Evolutionary conservation across 2,329 filamentous ascomycete genomes (phyloP), one percentile per base, ranked within the genome.

Genomic region (Penicillium rolfsii): DNA sequence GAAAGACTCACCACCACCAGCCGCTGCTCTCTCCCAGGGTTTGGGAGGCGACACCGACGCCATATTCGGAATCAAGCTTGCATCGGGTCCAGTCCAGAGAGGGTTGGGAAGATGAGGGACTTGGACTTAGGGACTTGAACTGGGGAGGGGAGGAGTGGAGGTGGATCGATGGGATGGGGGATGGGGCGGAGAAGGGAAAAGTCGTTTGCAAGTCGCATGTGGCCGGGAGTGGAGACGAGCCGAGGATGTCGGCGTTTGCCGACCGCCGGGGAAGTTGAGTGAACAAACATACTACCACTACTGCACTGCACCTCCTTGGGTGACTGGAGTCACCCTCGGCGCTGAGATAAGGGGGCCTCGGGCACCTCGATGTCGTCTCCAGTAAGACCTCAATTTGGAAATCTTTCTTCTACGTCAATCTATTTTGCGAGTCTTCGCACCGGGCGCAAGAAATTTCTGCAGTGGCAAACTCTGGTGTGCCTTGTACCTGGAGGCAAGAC

Each of bases 11-110:
- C 85, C 77, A 72, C 82, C 73, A 67, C 81, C 73, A 68, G 82
- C 82, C 78, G 89, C 90, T 67, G 89, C 85, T 77, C 89, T 87
- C 81, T 99, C 95, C 95, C 95, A 99, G 50, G 95, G 95, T 81
- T 99, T 99, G 58, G 95, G 95, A 74, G 95, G 95, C 77, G 94
- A 97, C 66, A 82, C 81, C 67, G 83, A 80, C 71, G 84, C 83
- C 84, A 87, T 87, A 66, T 69, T 68, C 60, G 60, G 60, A 62
- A 61, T 72, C 66, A 68, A 62, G 57, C 61, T 71, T 60, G 69
- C 74, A 76, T 77, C 58, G 66, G 70, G 24, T 7, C 50, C 50
- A 53, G 24, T 40, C 35, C 33, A 40, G 30, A 9, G 67, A 59
- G 54, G 24, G 52, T 62, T 54, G 40, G n/a, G 40, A 30, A 30